These are phyloP conservation scores for Beauveria bassiana DNA, from an alignment of 2,329 filamentous ascomycete genomes.

Conservation along the genomic window DNA sequence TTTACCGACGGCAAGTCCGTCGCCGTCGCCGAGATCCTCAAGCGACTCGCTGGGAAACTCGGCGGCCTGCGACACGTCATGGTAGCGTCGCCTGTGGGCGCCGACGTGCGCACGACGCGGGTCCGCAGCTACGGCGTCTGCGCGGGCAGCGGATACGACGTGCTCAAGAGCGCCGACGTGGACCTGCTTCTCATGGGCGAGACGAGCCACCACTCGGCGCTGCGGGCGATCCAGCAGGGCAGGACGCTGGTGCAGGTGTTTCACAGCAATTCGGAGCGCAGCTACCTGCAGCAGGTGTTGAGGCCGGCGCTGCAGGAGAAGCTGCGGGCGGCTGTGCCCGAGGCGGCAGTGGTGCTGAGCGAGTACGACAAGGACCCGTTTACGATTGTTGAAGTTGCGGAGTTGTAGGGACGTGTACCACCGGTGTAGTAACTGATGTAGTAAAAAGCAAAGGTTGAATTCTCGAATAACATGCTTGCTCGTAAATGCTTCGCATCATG, in stretches of 20 bases:
- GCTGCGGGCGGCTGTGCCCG: constrained; percentile 42
- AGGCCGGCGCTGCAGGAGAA: constrained; percentile 53
- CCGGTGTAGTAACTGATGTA: background rate
- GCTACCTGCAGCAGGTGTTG: constrained; percentile 68
- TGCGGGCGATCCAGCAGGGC: constrained; percentile 77
- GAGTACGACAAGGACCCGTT: constrained; percentile 81
- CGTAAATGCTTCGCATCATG: background rate
- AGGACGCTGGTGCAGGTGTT: constrained; percentile 78
- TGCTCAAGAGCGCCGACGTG: constrained; percentile 63
- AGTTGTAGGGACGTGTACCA: constrained; percentile 21
- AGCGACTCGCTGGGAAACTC: constrained; percentile 55
- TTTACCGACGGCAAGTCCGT: constrained; percentile 27
- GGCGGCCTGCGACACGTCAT: constrained; percentile 53
- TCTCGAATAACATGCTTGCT: background rate
- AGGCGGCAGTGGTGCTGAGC: constrained; percentile 65
- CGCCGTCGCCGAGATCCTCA: constrained; percentile 36
- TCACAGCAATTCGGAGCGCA: constrained; percentile 88
- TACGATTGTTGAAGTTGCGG: constrained; percentile 55
- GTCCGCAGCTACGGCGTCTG: constrained; percentile 76
- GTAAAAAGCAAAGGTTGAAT: background rate
- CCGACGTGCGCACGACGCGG: constrained; percentile 24
- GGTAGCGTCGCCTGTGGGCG: constrained; percentile 44
- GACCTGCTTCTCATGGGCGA: constrained; percentile 88
- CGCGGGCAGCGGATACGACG: constrained; percentile 75
- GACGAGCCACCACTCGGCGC: constrained; percentile 84